phyloP scores from a whole-genome alignment of 768 basidiomycete genomes.

The Kwoniella newhampshirensis region DNA sequence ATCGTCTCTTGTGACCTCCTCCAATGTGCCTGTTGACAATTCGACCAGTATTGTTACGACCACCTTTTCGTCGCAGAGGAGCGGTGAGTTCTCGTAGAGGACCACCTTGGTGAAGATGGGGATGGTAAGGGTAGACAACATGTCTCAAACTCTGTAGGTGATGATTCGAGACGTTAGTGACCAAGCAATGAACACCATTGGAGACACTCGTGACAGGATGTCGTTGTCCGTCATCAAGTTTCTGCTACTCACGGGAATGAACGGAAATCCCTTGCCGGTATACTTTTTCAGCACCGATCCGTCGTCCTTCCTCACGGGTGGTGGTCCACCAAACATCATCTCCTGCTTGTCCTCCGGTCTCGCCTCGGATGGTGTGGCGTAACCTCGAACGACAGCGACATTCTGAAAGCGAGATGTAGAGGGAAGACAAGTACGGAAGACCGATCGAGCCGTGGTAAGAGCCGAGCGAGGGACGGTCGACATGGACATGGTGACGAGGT shows the following conservation, averaged over 20 bases:
- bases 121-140: constrained; percentile 74
- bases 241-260: constrained; percentile 41
- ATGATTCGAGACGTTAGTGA: not conserved
- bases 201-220: not conserved
- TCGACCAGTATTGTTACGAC: constrained; percentile 75
- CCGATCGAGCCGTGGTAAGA: constrained; percentile 6
- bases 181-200: not conserved
- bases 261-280: constrained; percentile 50
- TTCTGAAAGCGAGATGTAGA: constrained; percentile 21
- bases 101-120: constrained; percentile 79
- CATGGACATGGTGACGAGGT: constrained; percentile 3
- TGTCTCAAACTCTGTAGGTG: constrained; percentile 66
- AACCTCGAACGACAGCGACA: constrained; percentile 3
- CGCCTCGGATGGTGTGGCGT: constrained; percentile 10
- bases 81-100: constrained; percentile 80
- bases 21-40: constrained; percentile 87
- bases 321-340: constrained; percentile 24
- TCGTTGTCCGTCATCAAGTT: too few relatives aligned
- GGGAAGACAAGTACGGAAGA: constrained; percentile 16
- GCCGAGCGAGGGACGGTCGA: constrained; percentile 14
- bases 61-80: constrained; percentile 78
- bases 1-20: constrained; percentile 83
- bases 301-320: constrained; percentile 21
- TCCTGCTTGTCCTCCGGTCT: constrained; percentile 6
- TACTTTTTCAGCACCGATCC: constrained; percentile 40